Evolutionary conservation across 345 rosid genomes (phyloP).

Genomic region (Sapria himalayana): DNA sequence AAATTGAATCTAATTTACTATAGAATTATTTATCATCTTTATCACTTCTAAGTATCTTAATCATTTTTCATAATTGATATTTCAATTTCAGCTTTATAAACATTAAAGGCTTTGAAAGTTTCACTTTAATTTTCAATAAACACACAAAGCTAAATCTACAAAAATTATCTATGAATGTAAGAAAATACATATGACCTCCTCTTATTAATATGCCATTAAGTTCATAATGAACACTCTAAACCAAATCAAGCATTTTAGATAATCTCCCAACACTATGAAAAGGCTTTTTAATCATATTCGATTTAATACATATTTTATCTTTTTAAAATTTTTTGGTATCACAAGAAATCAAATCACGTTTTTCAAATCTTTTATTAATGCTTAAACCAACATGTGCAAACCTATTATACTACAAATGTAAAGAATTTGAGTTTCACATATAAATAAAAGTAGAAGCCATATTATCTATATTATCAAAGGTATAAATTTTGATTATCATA

Average conservation of each 20-base stretch:
- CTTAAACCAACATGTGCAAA: neutral
- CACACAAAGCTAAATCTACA: neutral
- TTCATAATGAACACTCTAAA: constrained; percentile 4
- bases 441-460: neutral
- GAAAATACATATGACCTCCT: neutral
- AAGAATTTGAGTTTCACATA: neutral
- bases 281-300: constrained; percentile 7
- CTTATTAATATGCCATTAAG: constrained; percentile 4
- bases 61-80: constrained; percentile 1
- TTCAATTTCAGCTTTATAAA: neutral
- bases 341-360: neutral
- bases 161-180: constrained; percentile 7
- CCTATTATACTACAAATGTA: constrained; percentile 6
- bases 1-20: neutral
- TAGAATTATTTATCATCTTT: constrained; percentile 2
- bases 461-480: too few species aligned
- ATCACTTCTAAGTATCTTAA: constrained; percentile 3
- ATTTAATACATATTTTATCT: neutral
- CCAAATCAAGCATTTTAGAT: neutral
- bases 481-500: neutral
- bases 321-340: neutral
- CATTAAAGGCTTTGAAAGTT: neutral
- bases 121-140: neutral
- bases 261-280: constrained; percentile 2
- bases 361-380: neutral